Percentiles rank a stretch among this genome's conserved stretches.
phyloP scores from a whole-genome alignment of 1,284 basidiomycete genomes.

The Ustilago xerochloae region DNA sequence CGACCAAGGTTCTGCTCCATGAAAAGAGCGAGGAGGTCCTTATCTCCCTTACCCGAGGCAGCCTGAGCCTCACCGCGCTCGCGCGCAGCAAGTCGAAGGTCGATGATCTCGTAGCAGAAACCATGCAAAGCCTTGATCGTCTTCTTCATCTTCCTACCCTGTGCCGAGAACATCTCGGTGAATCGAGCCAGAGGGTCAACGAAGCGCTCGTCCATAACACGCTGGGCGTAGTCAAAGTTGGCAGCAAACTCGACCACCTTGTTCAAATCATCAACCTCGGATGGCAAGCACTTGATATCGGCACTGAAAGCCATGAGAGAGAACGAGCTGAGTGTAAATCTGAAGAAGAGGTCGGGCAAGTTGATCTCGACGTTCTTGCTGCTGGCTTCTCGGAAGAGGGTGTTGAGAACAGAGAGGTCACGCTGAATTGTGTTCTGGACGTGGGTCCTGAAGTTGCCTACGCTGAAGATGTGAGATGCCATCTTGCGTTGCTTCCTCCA shows the following conservation, averaged over 20 bases:
- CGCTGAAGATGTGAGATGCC: conserved; percentile 59
- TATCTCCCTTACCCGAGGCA: conserved; percentile 44
- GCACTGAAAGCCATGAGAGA: conserved; percentile 53
- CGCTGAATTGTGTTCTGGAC: conserved; percentile 50
- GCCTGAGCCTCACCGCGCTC: conserved; percentile 34
- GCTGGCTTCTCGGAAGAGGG: conserved; percentile 20
- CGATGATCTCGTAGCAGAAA: conserved; percentile 52
- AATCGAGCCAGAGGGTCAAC: conserved; percentile 43
- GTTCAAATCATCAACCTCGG: conserved; percentile 45
- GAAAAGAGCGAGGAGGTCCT: conserved; percentile 70
- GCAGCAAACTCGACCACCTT: conserved; percentile 61
- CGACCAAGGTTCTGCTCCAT: conserved; percentile 67
- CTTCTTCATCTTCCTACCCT: conserved; percentile 42
- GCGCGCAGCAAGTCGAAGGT: conserved; percentile 41
- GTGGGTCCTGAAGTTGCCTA: conserved; percentile 51
- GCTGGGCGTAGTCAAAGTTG: conserved; percentile 66
- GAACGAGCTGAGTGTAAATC: conserved; percentile 59
- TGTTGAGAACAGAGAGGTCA: conserved; percentile 32
- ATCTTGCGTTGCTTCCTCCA: conserved; percentile 62
- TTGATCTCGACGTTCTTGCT: conserved; percentile 23
- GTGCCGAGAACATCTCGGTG: conserved; percentile 50
- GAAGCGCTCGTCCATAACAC: conserved; percentile 57
- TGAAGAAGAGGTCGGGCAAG: conserved; percentile 56
- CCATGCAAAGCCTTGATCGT: conserved; percentile 40
- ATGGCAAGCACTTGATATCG: conserved; percentile 46